Conservation (phyloP, 768 basidiomycete species). For the Boletus bicolor region DNA sequence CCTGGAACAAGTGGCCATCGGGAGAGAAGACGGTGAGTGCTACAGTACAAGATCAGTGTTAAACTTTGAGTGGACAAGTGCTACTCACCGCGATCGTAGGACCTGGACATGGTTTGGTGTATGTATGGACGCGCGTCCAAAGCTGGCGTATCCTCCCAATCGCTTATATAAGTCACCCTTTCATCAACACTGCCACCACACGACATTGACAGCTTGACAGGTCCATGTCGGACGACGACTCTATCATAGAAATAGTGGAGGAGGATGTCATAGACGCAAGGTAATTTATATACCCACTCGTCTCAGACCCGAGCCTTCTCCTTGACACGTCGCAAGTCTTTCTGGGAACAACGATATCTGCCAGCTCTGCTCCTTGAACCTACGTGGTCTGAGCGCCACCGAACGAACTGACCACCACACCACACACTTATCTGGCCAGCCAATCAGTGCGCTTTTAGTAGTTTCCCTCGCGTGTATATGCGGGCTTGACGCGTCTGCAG, state of each 20-base stretch:
- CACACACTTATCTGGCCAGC: constrained; percentile 37
- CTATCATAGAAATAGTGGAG: constrained; percentile 22
- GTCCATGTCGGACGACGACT: constrained; percentile 25
- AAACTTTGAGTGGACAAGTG: background rate
- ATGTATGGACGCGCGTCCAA: constrained; percentile 50
- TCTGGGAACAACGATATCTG: constrained; percentile 36
- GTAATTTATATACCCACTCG: constrained; percentile 4
- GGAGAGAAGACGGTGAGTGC: constrained; percentile 98
- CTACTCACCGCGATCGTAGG: constrained; percentile 88
- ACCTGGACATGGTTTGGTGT: constrained; percentile 68
- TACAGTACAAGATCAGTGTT: constrained; percentile 30
- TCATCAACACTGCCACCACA: constrained; percentile 8
- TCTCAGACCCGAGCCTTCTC: background rate
- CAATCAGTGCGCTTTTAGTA: constrained; percentile 6
- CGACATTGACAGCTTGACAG: background rate
- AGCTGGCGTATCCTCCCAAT: constrained; percentile 4
- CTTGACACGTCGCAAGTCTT: constrained; percentile 7
- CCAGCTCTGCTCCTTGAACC: constrained; percentile 46
- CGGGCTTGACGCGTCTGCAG: constrained; percentile 11
- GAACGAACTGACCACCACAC: constrained; percentile 57
- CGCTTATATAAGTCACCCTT: constrained; percentile 24
- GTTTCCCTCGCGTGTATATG: background rate
- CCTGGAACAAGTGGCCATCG: constrained; percentile 98
- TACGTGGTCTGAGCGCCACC: constrained; percentile 35
- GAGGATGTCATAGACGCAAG: background rate